Base-by-base conservation (phyloP, 176 grass and related monocot genomes). In the maize (Zea mays) region DNA sequence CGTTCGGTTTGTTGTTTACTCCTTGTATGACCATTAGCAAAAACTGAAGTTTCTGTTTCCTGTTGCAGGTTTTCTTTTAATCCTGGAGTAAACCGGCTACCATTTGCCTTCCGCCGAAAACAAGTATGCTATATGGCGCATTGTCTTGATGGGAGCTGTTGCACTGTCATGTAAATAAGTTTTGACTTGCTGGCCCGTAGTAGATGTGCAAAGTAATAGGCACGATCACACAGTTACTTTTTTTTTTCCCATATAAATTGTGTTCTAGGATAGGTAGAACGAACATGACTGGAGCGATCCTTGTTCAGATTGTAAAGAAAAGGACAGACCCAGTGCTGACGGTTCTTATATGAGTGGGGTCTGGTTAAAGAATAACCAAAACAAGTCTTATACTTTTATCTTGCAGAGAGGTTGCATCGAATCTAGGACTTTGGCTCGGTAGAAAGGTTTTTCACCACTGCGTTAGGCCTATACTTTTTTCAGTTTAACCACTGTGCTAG, bases 141-240 rank as follows among this genome's bases (percentile, higher is more conserved):
- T 85, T 48, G 67, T 85, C 81, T 67, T 55, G 61, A 65, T 58
- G 82, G 85, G 78, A 90, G 73, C 69, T 79, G 78, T 74, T 85
- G 66, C 72, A 74, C 79, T 90, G 74, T 93, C 66, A 68, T 93
- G 91, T 90, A 90, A 85, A 93, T 93, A 90, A 93, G 71, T 76
- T 93, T 93, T 85, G 68, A 66, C 50, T 64, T 13, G 40, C 76
- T 74, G 62, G 76, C 69, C 52, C 77, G 63, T 81, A 36, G 78
- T 90, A 79, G 81, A 65, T 79, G 77, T 73, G 87, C 67, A 61
- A 38, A 50, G 79, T 77, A 71, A 27, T 77, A 82, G 85, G 56
- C 33, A 73, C 17, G 20, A 79, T 76, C 52, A 76, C 78, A 70
- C 91, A 85, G 60, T 87, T 80, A 76, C 63, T 46, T 75, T 82